Evolutionary conservation across 352 stramenopile species (phyloP), one percentile per base, ranked within the genome.

Genomic region (Globisporangium carolinianum): DNA sequence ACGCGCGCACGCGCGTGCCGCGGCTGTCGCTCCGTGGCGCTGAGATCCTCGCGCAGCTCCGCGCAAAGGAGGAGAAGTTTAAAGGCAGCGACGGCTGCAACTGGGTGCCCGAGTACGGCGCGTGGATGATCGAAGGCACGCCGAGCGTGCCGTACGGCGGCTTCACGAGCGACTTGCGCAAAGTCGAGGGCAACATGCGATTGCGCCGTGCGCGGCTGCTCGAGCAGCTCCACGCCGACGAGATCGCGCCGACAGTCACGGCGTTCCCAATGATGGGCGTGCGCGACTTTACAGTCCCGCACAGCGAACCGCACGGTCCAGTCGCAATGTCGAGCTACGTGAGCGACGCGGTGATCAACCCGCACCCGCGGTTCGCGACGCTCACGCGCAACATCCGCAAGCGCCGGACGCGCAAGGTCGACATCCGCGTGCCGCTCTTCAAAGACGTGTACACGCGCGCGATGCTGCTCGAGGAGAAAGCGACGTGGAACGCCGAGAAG

Each of bases 91-190:
- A 98, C 68, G 96, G 94, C 12, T 98, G 93, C 75, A 97, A 84
- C 60, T 99, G 97, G 96, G 96, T 99, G 65, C 97, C 97, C 39
- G 98, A 99, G 73, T 99, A 99, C 71, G 97, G 97, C 47, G 85
- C 90, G 11, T 99, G 97, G 97, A 99, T 99, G 97, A 94, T 99
- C 18, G 98, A 99, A 79, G 93, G 95, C 48, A 99, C 97, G 53
- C 96, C 97, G 14, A 86, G 63, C 53, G 78, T 75, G 39, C 96
- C 97, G 0, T 99, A 99, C 68, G 89, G 84, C 46, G 94, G 95
- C 56, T 98, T 98, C 63, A 96, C 93, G 11, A 92, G 74, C 48
- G 95, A 98, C 67, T 72, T 99, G 47, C 79, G 93, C 58, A 91
- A 97, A 56, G 97, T 99, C 4, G 97, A 99, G 73, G 72, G 72